Evolutionary conservation across 73 alveolate genomes (phyloP).

Genomic region (Diophrys sp.): DNA sequence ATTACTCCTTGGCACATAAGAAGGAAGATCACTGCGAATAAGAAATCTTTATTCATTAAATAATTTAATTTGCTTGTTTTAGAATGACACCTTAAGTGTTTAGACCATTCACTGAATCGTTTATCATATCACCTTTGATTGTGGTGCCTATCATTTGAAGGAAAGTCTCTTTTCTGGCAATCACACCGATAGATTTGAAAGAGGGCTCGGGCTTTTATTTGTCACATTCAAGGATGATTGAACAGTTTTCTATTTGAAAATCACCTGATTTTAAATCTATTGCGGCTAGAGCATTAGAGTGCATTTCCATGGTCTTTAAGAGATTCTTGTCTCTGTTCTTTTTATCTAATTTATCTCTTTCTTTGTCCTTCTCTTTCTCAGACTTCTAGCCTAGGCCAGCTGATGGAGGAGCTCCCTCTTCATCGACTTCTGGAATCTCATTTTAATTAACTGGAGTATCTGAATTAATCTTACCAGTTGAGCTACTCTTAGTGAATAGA

Average conservation of each 20-base stretch:
- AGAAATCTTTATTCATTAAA: too few species aligned
- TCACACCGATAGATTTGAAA: not conserved
- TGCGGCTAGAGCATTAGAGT: too few species aligned
- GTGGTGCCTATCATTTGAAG: not conserved
- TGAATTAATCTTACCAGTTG: not conserved
- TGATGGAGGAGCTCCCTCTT: too few species aligned
- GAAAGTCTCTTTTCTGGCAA: not conserved
- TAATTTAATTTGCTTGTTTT: not conserved
- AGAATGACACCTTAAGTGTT: not conserved
- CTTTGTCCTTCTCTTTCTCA: too few species aligned
- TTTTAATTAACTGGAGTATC: not conserved
- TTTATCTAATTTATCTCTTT: too few species aligned
- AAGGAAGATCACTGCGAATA: too few species aligned
- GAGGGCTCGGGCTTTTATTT: not conserved
- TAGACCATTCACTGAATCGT: not conserved
- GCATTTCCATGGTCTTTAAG: too few species aligned
- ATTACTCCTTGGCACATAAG: too few species aligned
- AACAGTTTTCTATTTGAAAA: not conserved
- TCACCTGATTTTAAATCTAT: not conserved
- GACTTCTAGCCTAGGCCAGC: too few species aligned
- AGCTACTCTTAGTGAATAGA: slow-evolving; percentile 24
- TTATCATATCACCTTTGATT: not conserved
- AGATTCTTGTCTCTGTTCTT: too few species aligned
- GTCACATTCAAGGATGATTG: not conserved
- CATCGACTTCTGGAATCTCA: not conserved